Conservation (phyloP, 495 filamentous ascomycete genomes). For the Niebla homalea region DNA sequence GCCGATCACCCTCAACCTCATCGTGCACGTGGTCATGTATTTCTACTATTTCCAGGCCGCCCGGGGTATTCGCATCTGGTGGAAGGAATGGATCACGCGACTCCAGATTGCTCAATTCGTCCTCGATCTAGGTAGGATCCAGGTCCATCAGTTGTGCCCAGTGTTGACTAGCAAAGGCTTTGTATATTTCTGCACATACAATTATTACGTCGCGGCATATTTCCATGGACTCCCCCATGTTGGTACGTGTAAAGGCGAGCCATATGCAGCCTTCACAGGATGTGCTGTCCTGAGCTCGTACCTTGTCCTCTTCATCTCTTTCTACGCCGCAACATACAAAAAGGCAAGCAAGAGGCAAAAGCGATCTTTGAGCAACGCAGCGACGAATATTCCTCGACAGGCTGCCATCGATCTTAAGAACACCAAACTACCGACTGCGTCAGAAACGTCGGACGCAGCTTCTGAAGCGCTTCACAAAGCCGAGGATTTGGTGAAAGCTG, state of each 20-base stretch:
- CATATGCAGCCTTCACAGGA: constrained; percentile 20
- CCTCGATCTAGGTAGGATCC: constrained; percentile 32
- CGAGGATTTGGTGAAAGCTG: constrained; percentile 10
- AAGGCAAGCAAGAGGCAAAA: constrained; percentile 12
- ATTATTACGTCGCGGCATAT: constrained; percentile 16
- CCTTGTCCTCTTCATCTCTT: constrained; percentile 20
- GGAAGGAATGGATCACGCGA: constrained; percentile 47
- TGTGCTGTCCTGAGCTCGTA: constrained; percentile 22
- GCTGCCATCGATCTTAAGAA: constrained; percentile 6
- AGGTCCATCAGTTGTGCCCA: too few species aligned
- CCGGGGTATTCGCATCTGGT: constrained; percentile 45
- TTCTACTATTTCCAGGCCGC: constrained; percentile 53
- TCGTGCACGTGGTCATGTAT: constrained; percentile 60
- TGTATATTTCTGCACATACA: constrained; percentile 22
- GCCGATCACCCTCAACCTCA: constrained; percentile 51
- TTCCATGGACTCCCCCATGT: constrained; percentile 15
- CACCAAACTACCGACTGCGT: constrained; percentile 7
- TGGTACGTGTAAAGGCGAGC: constrained; percentile 19
- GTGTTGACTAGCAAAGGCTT: constrained; percentile 9
- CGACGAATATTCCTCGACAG: constrained; percentile 4
- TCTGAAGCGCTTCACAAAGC: constrained; percentile 6
- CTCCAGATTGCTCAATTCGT: constrained; percentile 47
- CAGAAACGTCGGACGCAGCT: constrained; percentile 6
- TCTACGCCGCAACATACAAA: constrained; percentile 20
- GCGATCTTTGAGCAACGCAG: constrained; percentile 1